Evolutionary conservation across 805 yeast species (phyloP), one percentile per base, ranked within the genome.

Genomic region (Myxozyma geophila): DNA sequence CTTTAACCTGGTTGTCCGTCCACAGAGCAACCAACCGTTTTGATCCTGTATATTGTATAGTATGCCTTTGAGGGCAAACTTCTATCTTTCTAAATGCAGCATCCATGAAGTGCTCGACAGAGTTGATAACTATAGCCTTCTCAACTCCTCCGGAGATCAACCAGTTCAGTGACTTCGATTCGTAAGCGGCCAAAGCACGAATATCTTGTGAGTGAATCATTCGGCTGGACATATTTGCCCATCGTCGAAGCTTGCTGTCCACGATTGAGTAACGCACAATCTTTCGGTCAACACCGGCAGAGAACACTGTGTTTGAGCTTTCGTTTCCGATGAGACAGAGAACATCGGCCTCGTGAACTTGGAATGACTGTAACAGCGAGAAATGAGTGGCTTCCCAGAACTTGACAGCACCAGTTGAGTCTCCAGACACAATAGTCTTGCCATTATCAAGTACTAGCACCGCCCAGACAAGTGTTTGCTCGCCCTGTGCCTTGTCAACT

Each of bases 271-370:
- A 90, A 71, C 87, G 88, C 73, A 85, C 89, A 54, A 95, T 90
- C 73, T 92, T 92, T 71, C 98, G 83, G 75, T 95, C 99, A 54
- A 95, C 92, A 71, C 99, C 98, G 5, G 95, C 96, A 47, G 93
- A 83, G 75, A 90, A 93, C 1, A 95, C 79, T 47, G 82, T 81
- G 39, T 85, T 84, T 69, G 89, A 89, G 1, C 78, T 71, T 28
- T 80, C 76, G 72, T 89, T 91, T 13, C 83, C 78, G 0, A 88
- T 78, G 54, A 95, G 77, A 62, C 91, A 84, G 68, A 95, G 79
- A 3, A 92, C 90, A 81, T 95, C 99, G 0, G 97, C 97, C 54
- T 89, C 96, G 73, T 95, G 98, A 10, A 85, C 85, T 68, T 85
- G 83, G 75, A 91, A 92, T 28, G 89, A 85, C 75, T 93, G 98